Conservation (phyloP, 495 filamentous ascomycete genomes). For the Aspergillus wentii region DNA sequence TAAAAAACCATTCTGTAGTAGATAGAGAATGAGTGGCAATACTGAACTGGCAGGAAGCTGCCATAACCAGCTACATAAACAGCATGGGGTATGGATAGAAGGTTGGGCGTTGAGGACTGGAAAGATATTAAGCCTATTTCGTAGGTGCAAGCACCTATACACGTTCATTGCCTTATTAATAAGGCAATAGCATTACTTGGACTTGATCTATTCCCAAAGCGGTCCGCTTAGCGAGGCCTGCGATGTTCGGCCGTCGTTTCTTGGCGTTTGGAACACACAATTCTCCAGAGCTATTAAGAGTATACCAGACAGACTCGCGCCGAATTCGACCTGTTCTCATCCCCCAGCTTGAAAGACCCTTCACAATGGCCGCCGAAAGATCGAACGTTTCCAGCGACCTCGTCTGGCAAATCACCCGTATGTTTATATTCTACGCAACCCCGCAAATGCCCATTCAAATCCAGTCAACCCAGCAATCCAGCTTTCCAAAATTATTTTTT, state of each 20-base stretch:
- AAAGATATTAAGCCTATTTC: too few species aligned
- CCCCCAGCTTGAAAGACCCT: constrained; percentile 12
- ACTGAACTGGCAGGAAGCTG: constrained; percentile 7
- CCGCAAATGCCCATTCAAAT: neutral
- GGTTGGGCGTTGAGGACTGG: neutral
- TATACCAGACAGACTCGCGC: constrained; percentile 17
- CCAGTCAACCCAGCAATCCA: neutral
- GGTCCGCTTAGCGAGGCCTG: constrained; percentile 39
- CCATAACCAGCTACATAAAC: constrained; percentile 3
- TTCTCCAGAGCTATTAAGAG: constrained; percentile 8
- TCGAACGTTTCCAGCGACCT: constrained; percentile 76
- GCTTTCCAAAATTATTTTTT: neutral
- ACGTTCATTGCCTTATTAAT: constrained; percentile 7
- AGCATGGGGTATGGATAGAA: neutral
- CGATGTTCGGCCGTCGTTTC: constrained; percentile 12
- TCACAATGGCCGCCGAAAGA: constrained; percentile 44
- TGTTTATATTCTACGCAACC: constrained; percentile 28
- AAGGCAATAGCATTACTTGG: constrained; percentile 10
- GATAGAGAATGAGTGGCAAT: neutral
- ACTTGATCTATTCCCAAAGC: constrained; percentile 29
- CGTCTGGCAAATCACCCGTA: constrained; percentile 88
- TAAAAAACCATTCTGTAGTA: too few species aligned
- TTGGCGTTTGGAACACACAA: constrained; percentile 35
- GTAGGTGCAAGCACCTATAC: too few species aligned
- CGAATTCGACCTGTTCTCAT: constrained; percentile 20